Evolutionary conservation across 306 rosid genomes (phyloP), one percentile per base, ranked within the genome.

Genomic region (Castanea sativa): DNA sequence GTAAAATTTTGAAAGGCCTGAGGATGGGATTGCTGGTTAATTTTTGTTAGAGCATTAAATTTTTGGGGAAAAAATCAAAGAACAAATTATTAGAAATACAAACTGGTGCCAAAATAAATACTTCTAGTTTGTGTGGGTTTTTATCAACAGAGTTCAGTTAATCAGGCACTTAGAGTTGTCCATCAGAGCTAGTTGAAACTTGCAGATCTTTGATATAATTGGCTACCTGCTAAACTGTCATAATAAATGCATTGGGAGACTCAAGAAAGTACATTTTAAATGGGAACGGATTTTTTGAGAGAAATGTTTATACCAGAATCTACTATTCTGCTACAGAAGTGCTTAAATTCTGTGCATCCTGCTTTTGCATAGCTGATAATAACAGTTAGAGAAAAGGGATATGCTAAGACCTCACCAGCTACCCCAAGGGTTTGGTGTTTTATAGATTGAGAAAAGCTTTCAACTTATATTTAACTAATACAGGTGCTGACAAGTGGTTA

Each of bases 261-360:
- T 25, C 29, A 35, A 21, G 11, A 53, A 45, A 71, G 74, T 32
- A 73, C 68, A 55, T 82, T 73, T 60, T 49, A 49, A 57, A 78
- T 63, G 38, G 64, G 51, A 64, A 43, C 5, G 33, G 55, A 33
- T 29, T 63, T 73, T 60, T 58, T 72, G 70, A 82, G 76, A 77
- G 32, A 78, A 80, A 79, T 52, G 51, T 70, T 41, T 78, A 41
- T 86, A 91, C 99, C 91, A 96, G 88, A 89, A 96, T 96, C 85
- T 93, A 92, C 82, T 96, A 97, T 83, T 96, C 99, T 70, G 91
- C 96, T 11, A 76, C 86, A 5, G 93, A 78, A 84, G 91, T 80
- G 81, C 87, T 90, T 80, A 89, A 73, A 82, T 80, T 88, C 49
- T 81, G 79, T 20, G 86, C 20, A 65, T 93, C 99, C 84, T 83